phyloP scores from a whole-genome alignment of 345 rosid species.

The Eucalyptus regnans region DNA sequence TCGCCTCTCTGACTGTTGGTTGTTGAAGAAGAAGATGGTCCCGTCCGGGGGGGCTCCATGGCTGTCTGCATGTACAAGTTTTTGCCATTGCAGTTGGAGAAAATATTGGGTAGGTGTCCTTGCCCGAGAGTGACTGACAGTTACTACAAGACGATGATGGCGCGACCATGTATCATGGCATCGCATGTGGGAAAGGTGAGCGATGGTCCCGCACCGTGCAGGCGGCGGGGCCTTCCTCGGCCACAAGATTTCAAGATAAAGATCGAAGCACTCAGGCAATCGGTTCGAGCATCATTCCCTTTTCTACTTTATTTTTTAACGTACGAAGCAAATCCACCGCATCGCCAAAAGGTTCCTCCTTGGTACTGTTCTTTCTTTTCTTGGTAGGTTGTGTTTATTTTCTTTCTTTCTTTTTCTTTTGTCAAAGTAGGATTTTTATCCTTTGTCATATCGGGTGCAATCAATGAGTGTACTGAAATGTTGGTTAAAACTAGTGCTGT shows the following conservation, averaged over 20 bases:
- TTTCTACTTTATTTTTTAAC: not conserved
- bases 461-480: not conserved
- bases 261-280: not conserved
- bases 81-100: not conserved
- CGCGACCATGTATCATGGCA: not conserved
- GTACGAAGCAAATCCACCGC: not conserved
- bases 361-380: not conserved
- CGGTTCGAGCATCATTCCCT: not conserved
- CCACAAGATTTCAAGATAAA: not conserved
- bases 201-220: not conserved
- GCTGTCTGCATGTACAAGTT: not conserved
- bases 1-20: not conserved
- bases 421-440: not conserved
- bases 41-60: not conserved
- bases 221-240: not conserved
- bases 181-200: not conserved
- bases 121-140: not conserved
- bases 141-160: not conserved
- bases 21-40: not conserved
- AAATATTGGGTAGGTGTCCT: too few species aligned
- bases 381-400: not conserved
- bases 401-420: not conserved
- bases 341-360: not conserved
- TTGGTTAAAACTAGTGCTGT: not conserved
- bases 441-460: not conserved